Conservation (phyloP, 495 filamentous ascomycete genomes). For the Entonaema liquescens region DNA sequence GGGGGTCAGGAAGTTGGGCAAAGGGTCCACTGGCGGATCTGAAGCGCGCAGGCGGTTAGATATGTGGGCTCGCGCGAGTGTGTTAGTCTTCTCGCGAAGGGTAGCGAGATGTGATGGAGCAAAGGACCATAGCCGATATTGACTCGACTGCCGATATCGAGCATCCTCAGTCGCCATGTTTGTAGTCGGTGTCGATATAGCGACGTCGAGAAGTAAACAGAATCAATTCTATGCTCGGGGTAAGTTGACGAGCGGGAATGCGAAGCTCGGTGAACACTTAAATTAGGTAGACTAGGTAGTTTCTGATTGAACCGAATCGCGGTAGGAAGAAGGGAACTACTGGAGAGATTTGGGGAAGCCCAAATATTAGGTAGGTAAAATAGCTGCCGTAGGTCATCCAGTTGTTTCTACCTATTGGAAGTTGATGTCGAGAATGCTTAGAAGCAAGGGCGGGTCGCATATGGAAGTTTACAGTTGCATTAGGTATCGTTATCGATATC, state of each 20-base stretch:
- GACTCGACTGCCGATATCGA: conserved; percentile 88
- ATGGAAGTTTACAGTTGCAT: no score
- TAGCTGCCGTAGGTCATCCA: no score
- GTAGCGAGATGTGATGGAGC: conserved; percentile 73
- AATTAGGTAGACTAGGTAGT: no score
- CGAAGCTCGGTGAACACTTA: no score
- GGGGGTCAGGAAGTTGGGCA: conserved; percentile 76
- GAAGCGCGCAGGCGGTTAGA: conserved; percentile 53
- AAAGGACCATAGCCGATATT: conserved; percentile 94
- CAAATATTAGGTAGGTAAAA: no score
- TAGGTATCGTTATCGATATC: no score
- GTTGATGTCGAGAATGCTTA: no score
- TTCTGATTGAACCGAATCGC: no score
- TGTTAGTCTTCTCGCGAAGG: conserved; percentile 78
- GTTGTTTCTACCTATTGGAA: no score
- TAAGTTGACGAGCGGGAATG: not conserved
- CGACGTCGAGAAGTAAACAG: not conserved
- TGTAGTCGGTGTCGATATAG: not conserved
- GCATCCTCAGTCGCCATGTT: conserved; percentile 78
- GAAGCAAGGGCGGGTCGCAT: no score
- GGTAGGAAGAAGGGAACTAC: no score
- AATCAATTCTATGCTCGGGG: not conserved
- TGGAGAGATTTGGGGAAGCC: no score
- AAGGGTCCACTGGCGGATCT: conserved; percentile 44
- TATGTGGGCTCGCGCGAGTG: conserved; percentile 74